Conservation (phyloP, 345 rosid genomes). For the Melaleuca quinquenervia region DNA sequence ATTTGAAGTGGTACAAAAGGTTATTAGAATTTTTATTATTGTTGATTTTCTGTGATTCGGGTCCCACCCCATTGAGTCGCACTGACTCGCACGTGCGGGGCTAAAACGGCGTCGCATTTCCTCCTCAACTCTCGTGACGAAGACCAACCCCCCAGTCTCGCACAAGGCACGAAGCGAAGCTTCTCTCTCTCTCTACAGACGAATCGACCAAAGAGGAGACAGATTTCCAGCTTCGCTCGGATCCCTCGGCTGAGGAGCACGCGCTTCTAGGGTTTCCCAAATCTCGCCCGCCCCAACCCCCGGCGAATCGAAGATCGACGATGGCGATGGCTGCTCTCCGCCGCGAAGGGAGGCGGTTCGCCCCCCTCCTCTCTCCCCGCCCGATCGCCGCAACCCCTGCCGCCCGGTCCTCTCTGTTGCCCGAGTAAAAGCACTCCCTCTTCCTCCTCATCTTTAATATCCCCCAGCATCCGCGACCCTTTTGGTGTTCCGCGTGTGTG, state of each 20-base stretch:
- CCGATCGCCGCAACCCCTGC: conserved; percentile 35
- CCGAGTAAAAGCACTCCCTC: conserved; percentile 1
- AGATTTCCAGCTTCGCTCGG: background rate
- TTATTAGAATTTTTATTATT: too few species aligned
- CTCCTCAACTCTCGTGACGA: background rate
- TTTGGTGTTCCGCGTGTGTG: background rate
- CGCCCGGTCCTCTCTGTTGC: conserved; percentile 22
- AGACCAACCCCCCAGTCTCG: too few species aligned
- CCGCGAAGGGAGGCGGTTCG: conserved; percentile 75
- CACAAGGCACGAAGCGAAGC: background rate
- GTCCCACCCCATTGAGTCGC: background rate
- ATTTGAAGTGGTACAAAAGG: too few species aligned
- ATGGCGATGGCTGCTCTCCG: conserved; percentile 75
- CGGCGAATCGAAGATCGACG: background rate
- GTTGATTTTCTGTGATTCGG: too few species aligned
- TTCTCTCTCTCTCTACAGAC: background rate
- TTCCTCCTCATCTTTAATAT: background rate
- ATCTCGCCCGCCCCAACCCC: background rate
- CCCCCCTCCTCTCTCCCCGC: conserved; percentile 47
- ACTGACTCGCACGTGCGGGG: background rate
- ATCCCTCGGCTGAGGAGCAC: background rate
- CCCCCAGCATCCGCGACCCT: background rate
- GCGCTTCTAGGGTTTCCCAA: background rate
- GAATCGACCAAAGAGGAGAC: background rate
- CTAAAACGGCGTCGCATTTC: background rate